Evolutionary conservation across 306 rosid genomes (phyloP), one percentile per base, ranked within the genome.

Genomic region (Argentina anserina): DNA sequence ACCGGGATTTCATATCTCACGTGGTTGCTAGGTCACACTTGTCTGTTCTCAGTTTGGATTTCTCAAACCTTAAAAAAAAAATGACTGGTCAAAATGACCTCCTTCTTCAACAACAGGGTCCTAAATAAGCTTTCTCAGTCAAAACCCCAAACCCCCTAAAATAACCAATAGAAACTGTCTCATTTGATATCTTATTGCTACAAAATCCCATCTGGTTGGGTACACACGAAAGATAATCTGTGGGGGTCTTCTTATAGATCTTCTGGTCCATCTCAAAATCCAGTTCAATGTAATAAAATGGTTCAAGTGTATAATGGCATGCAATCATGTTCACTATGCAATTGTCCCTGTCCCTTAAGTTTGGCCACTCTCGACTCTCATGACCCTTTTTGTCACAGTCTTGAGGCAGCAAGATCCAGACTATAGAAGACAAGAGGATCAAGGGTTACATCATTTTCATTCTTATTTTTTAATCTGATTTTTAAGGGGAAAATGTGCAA

Each of bases 1-100:
- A 72, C 85, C 1, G 46, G 49, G 82, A 78, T 70, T 40, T 83
- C 70, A 84, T 69, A 76, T 85, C 98, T 85, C 98, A 88, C 90
- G 81, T 90, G 98, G 87, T 70, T 78, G 74, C 67, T 49, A 53
- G 78, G 72, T 69, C 80, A 82, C 71, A 71, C 62, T 43, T 79
- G 85, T 85, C 84, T 78, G 78, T 53, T 67, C 73, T 46, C 49
- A 66, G 29, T 37, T 46, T 74, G 64, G 69, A 39, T 59, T 46
- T 17, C 42, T 25, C 7, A 40, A 39, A 14, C 14, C 14, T 3
- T 8, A 50, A 40, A n/a, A n/a, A n/a, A n/a, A n/a, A n/a, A 26
- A 53, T 25, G 62, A 43, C 55, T 69, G 46, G 82, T 78, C 82
- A 71, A 78, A 64, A 71, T 81, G 69, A 53, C 45, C 70, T 49